phyloP scores from a whole-genome alignment of 2,329 filamentous ascomycete species.

The Arthroderma sp. region DNA sequence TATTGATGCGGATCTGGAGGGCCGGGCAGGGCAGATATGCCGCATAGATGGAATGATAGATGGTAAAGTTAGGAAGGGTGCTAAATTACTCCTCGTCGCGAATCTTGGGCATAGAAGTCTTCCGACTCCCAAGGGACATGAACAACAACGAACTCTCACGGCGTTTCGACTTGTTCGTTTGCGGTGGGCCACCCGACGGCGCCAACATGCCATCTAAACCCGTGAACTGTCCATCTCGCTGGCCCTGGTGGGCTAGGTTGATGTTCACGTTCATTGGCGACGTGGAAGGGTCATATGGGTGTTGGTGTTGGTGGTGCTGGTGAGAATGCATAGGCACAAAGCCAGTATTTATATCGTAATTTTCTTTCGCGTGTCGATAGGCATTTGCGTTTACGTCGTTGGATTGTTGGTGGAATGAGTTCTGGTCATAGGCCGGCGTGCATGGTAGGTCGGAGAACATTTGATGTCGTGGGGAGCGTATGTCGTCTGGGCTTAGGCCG shows the following conservation, averaged over 20 bases:
- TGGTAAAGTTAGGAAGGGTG: not conserved
- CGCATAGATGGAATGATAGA: not conserved
- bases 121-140: slow-evolving; percentile 30
- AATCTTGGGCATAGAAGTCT: slow-evolving; percentile 17
- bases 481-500: slow-evolving; percentile 42
- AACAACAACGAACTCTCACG: slow-evolving; percentile 39
- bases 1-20: not conserved
- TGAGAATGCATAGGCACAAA: slow-evolving; percentile 41
- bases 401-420: slow-evolving; percentile 33
- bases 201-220: slow-evolving; percentile 33
- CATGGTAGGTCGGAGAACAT: slow-evolving; percentile 53
- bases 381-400: slow-evolving; percentile 19
- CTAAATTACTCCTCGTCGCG: slow-evolving; percentile 15
- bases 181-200: slow-evolving; percentile 18
- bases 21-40: not conserved
- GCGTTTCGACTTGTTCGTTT: slow-evolving; percentile 33
- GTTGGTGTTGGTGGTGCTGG: slow-evolving; percentile 32
- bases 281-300: not conserved
- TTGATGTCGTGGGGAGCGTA: slow-evolving; percentile 52
- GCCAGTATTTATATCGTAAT: slow-evolving; percentile 35
- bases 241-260: not conserved
- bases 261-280: not conserved
- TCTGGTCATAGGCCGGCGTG: slow-evolving; percentile 51
- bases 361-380: slow-evolving; percentile 18
- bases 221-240: slow-evolving; percentile 13